Evolutionary conservation across 1,139 yeast genomes (phyloP).

Genomic region (Nadsonia starkeyi-henricii): DNA sequence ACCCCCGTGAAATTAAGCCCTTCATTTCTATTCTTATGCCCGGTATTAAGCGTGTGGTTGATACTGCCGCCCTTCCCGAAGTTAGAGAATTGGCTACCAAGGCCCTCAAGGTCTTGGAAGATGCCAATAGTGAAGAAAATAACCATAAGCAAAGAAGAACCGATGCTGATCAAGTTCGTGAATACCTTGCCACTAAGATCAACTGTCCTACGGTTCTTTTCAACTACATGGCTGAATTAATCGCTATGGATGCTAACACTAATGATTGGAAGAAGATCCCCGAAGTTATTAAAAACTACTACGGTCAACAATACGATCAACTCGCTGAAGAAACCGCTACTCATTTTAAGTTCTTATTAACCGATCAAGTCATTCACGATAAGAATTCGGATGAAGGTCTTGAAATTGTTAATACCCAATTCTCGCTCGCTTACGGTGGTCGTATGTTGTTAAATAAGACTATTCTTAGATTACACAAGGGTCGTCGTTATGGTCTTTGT

Average conservation of each 20-base stretch:
- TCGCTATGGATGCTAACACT: constrained; percentile 68
- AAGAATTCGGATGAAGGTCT: constrained; percentile 56
- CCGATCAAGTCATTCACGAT: constrained; percentile 41
- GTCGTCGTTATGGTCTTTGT: constrained; percentile 94
- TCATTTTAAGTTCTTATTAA: constrained; percentile 48
- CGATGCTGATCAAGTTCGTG: constrained; percentile 6
- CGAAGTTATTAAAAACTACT: constrained; percentile 31
- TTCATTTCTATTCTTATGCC: constrained; percentile 81
- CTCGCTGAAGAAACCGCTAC: constrained; percentile 36
- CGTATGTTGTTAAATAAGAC: constrained; percentile 95
- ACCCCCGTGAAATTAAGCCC: constrained; percentile 79
- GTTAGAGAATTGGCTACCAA: constrained; percentile 87
- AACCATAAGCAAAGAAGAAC: not conserved
- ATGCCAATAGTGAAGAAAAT: constrained; percentile 44
- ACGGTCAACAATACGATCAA: constrained; percentile 27
- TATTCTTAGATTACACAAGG: constrained; percentile 70
- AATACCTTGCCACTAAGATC: constrained; percentile 20
- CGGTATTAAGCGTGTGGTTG: constrained; percentile 75
- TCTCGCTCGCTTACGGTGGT: constrained; percentile 93
- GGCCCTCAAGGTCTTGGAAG: constrained; percentile 68
- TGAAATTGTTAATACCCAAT: constrained; percentile 85
- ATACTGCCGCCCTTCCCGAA: constrained; percentile 90
- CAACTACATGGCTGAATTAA: constrained; percentile 40
- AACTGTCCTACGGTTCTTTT: constrained; percentile 22
- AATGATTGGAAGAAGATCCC: constrained; percentile 75